Percentiles rank a stretch among this genome's conserved stretches.
These are phyloP conservation scores for Alternaria ethzedia DNA, from an alignment of 2,329 filamentous ascomycete genomes.

Conservation along the genomic window DNA sequence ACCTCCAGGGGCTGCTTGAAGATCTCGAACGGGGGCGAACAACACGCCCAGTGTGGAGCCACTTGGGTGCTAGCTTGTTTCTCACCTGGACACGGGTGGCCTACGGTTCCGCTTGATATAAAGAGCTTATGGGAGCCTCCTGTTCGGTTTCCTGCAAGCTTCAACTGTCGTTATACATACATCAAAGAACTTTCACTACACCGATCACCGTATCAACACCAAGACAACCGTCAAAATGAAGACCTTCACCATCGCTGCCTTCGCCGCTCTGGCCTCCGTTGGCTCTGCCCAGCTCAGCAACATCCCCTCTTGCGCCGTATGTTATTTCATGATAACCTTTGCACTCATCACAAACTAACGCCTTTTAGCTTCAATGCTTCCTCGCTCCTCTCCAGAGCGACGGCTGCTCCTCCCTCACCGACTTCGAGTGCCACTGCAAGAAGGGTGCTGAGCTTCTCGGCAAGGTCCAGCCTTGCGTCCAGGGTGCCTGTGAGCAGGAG, in stretches of 20 bases:
- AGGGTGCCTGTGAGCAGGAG: constrained; percentile 48
- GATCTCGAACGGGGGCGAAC: constrained; percentile 14
- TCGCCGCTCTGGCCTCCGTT: constrained; percentile 53
- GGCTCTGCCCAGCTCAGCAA: constrained; percentile 55
- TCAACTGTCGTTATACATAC: constrained; percentile 20
- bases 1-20: constrained; percentile 22
- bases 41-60: constrained; percentile 16
- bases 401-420: constrained; percentile 54
- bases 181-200: constrained; percentile 20
- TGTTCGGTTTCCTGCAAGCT: constrained; percentile 7
- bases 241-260: constrained; percentile 45
- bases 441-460: constrained; percentile 51
- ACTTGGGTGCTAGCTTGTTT: constrained; percentile 18
- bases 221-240: constrained; percentile 43
- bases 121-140: constrained; percentile 19
- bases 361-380: constrained; percentile 56
- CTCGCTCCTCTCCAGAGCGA: constrained; percentile 49
- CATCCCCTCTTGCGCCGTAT: constrained; percentile 57
- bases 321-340: constrained; percentile 9
- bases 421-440: constrained; percentile 50
- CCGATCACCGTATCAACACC: constrained; percentile 11
- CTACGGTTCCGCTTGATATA: constrained; percentile 22
- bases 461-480: constrained; percentile 55
- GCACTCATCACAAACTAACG: constrained; percentile 21
- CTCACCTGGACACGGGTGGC: constrained; percentile 12